Evolutionary conservation across 179 eudicot species (phyloP).

Genomic region (Pouteria campechiana): DNA sequence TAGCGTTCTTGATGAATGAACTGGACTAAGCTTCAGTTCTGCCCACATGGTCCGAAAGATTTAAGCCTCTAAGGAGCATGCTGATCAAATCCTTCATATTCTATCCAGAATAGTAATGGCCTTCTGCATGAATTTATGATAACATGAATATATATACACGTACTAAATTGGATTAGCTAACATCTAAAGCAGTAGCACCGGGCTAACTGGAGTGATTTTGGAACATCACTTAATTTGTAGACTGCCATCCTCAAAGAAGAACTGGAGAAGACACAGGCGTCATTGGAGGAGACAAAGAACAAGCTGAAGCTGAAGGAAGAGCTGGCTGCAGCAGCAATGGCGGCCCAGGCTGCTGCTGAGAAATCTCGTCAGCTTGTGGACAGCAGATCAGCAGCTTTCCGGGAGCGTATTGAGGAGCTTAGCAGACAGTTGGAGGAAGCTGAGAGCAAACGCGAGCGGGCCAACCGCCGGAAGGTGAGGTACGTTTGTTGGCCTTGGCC

Average conservation of each 20-base stretch:
- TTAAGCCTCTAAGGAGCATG: no score
- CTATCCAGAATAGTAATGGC: no score
- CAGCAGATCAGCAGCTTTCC: constrained; percentile 33
- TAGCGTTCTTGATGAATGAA: no score
- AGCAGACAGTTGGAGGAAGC: constrained; percentile 44
- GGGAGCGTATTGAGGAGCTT: constrained; percentile 43
- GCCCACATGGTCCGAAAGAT: no score
- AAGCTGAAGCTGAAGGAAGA: constrained; percentile 58
- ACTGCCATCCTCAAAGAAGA: constrained; percentile 39
- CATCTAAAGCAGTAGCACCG: no score
- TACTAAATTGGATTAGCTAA: no score
- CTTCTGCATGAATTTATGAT: no score
- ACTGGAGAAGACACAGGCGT: constrained; percentile 50
- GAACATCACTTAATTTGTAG: no score
- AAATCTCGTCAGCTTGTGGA: constrained; percentile 56
- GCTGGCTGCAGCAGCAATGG: constrained; percentile 54
- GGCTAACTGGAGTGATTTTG: no score
- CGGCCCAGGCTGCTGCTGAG: constrained; percentile 62
- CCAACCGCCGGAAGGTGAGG: constrained; percentile 22
- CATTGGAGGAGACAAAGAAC: constrained; percentile 37
- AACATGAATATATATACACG: no score
- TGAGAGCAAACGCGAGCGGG: constrained; percentile 23
- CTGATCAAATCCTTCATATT: no score
- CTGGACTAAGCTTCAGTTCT: no score
- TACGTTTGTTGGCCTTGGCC: constrained; percentile 64